phyloP scores from a whole-genome alignment of 345 rosid genomes.

The Lepidium africanum region DNA sequence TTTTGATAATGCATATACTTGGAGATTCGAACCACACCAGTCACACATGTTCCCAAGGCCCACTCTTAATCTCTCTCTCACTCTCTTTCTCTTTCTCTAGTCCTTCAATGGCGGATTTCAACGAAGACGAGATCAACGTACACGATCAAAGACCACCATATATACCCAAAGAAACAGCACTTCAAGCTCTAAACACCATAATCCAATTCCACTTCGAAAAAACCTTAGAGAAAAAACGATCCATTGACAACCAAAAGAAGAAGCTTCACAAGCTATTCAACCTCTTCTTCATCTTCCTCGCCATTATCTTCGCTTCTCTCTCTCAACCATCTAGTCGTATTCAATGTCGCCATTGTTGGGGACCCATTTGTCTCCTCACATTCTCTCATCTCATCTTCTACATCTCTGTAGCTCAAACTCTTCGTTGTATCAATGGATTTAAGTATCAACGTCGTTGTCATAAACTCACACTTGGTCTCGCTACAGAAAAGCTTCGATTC shows the following conservation, averaged over 20 bases:
- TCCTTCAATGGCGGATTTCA: conserved; percentile 57
- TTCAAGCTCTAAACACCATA: conserved; percentile 86
- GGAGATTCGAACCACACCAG: neutral
- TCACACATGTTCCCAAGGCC: neutral
- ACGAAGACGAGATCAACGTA: conserved; percentile 34
- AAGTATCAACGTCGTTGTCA: conserved; percentile 97
- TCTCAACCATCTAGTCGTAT: conserved; percentile 54
- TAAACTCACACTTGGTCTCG: conserved; percentile 86
- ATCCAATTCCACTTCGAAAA: conserved; percentile 98
- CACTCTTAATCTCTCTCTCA: neutral
- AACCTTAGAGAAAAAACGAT: conserved; percentile 83
- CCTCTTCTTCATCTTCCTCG: conserved; percentile 87
- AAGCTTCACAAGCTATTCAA: conserved; percentile 83
- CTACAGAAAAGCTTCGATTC: conserved; percentile 80
- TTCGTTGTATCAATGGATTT: conserved; percentile 92
- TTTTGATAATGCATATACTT: neutral
- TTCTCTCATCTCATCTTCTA: conserved; percentile 87
- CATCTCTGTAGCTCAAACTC: conserved; percentile 85
- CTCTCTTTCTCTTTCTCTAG: neutral
- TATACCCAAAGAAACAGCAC: conserved; percentile 78
- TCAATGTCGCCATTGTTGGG: conserved; percentile 94
- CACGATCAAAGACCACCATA: conserved; percentile 34
- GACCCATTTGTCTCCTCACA: conserved; percentile 64
- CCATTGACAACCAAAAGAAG: conserved; percentile 95
- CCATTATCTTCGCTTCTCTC: conserved; percentile 46